Evolutionary conservation across 257 asterid genomes (phyloP), one percentile per base, ranked within the genome.

Genomic region (Datura wrightii): DNA sequence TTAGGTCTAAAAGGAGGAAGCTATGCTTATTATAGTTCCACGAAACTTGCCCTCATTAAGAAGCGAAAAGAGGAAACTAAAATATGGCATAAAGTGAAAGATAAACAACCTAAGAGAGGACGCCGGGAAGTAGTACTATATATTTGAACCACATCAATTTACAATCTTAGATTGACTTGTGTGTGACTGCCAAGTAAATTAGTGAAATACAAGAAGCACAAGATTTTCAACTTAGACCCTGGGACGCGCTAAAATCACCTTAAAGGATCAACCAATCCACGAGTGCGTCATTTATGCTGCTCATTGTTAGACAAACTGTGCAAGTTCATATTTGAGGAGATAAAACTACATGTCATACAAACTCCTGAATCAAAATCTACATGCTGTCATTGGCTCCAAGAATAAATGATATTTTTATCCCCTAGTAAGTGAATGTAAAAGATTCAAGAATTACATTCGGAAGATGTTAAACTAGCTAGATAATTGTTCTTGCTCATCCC

Each of bases 311-410:
- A 10, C n/a, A 46, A 44, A 5, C 80, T 46, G 18, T n/a, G 58
- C 34, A 72, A 44, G 56, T 3, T 42, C 39, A n/a, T 44, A 18
- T n/a, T 56, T 9, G n/a, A 48, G 24, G 59, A 0, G 19, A 74
- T 50, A 48, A 72, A 46, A 46, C 10, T 46, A 10, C 60, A 19
- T 24, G 10, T 76, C 81, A 50, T 24, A 24, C 2, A 24, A 76
- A 50, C 24, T 50, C 46, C 62, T 74, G 8, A 76, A 50, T 19
- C 81, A 50, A 76, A 48, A 76, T 48, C 44, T 76, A 11, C 62
- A 76, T 24, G 14, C 4, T 74, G 10, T 48, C 4, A 76, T 42
- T 24, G 81, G 19, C 81, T 50, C 81, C 81, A 19, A 31, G 60
- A 76, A 11, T 14, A 76, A 19, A 48, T 24, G 14, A 76, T 48